phyloP scores from a whole-genome alignment of 179 eudicot species.

The Spergularia azorica region DNA sequence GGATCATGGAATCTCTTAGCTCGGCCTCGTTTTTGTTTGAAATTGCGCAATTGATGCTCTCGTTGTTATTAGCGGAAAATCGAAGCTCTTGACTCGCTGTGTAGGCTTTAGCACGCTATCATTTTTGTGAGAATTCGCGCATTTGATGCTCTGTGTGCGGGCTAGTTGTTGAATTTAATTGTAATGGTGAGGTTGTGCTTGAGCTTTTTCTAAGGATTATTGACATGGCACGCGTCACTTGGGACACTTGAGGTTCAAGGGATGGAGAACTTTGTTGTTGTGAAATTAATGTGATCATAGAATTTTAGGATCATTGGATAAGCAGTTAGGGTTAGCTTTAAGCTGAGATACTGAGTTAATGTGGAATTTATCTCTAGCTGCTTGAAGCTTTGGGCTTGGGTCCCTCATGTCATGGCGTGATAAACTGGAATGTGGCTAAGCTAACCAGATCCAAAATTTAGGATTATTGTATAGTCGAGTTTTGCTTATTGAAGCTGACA shows the following conservation, averaged over 20 bases:
- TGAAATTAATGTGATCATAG: not conserved
- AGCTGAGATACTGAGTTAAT: not conserved
- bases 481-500: not conserved
- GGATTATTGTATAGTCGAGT: not conserved
- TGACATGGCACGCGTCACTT: no score
- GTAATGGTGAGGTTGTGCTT: no score
- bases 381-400: not conserved
- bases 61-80: no score
- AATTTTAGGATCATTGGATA: not conserved
- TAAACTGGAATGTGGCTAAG: not conserved
- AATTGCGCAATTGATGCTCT: not conserved
- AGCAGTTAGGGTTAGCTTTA: not conserved
- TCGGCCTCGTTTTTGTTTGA: not conserved
- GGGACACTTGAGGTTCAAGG: no score
- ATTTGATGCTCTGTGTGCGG: no score
- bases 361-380: not conserved
- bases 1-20: not conserved
- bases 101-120: no score
- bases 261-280: not conserved
- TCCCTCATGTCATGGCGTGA: not conserved
- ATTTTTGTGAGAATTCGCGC: no score
- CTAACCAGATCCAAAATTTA: not conserved
- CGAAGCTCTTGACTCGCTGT: no score
- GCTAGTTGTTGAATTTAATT: no score
- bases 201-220: no score